phyloP scores from a whole-genome alignment of 805 yeast genomes.

The Barnettozyma populi region DNA sequence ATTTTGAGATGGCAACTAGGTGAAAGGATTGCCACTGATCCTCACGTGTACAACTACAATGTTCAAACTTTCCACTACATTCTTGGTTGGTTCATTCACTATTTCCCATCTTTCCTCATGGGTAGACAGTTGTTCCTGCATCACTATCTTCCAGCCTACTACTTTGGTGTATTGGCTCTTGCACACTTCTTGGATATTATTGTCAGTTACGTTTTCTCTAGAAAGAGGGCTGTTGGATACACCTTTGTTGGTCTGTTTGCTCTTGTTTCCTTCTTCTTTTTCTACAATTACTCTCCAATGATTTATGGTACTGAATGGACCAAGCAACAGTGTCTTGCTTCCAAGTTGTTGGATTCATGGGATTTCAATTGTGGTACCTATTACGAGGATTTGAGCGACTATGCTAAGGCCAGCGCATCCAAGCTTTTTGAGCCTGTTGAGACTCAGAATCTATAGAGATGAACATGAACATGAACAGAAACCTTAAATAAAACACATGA shows the following conservation, averaged over 20 bases:
- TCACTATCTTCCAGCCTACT: conserved; percentile 89
- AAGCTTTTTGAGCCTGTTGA: conserved; percentile 4
- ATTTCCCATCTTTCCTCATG: conserved; percentile 77
- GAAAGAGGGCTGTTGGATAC: conserved; percentile 40
- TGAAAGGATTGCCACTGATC: conserved; percentile 41
- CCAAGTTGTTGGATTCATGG: conserved; percentile 66
- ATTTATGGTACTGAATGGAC: conserved; percentile 83
- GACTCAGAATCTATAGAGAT: neutral
- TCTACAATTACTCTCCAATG: conserved; percentile 60
- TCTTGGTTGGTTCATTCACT: conserved; percentile 69
- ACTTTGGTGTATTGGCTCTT: conserved; percentile 75
- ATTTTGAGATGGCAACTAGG: conserved; percentile 63
- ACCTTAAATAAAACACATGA: neutral
- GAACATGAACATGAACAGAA: neutral
- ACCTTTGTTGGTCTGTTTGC: conserved; percentile 44
- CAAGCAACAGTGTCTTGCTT: conserved; percentile 50
- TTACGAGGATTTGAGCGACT: conserved; percentile 7
- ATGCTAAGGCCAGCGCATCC: neutral
- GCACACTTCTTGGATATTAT: conserved; percentile 61
- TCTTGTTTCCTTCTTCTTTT: conserved; percentile 47
- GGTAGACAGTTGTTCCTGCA: conserved; percentile 90
- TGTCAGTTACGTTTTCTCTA: conserved; percentile 37
- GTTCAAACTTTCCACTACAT: conserved; percentile 55
- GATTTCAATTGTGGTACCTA: conserved; percentile 77
- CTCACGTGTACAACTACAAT: conserved; percentile 59